Conservation (phyloP, 2,329 filamentous ascomycete genomes). For the Colletotrichum gigasporum region DNA sequence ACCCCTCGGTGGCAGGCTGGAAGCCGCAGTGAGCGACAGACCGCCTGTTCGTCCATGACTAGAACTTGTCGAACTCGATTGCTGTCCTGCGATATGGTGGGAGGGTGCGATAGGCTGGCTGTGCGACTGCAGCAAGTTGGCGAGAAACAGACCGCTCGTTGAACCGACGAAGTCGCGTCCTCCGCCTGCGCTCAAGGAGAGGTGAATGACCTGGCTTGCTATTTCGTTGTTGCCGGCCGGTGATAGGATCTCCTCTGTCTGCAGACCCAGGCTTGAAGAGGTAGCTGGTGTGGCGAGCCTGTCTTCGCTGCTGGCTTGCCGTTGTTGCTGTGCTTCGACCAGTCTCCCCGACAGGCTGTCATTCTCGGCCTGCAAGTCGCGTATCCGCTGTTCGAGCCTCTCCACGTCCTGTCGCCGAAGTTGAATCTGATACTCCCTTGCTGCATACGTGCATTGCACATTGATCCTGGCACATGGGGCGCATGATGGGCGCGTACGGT, state of each 20-base stretch:
- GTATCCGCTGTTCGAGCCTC: conserved; percentile 44
- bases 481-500: conserved; percentile 48
- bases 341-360: conserved; percentile 32
- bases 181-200: conserved; percentile 52
- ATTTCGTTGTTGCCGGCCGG: conserved; percentile 40
- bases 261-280: background rate
- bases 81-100: conserved; percentile 13
- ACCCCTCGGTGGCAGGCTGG: conserved; percentile 42
- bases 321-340: conserved; percentile 23
- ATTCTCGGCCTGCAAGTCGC: conserved; percentile 44
- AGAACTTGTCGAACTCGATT: background rate
- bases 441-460: conserved; percentile 45
- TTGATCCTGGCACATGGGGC: conserved; percentile 45
- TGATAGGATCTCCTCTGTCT: background rate
- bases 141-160: conserved; percentile 50
- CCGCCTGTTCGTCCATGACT: background rate
- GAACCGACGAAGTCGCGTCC: conserved; percentile 53
- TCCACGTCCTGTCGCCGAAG: conserved; percentile 43
- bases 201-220: conserved; percentile 51
- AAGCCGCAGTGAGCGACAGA: background rate
- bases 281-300: background rate
- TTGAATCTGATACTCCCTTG: conserved; percentile 40
- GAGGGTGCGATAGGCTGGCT: conserved; percentile 20
- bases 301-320: background rate
- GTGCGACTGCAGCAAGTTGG: conserved; percentile 46